Percentiles rank a stretch among this genome's conserved stretches.
phyloP scores from a whole-genome alignment of 768 basidiomycete genomes.

The Paxillus ammoniavirescens region DNA sequence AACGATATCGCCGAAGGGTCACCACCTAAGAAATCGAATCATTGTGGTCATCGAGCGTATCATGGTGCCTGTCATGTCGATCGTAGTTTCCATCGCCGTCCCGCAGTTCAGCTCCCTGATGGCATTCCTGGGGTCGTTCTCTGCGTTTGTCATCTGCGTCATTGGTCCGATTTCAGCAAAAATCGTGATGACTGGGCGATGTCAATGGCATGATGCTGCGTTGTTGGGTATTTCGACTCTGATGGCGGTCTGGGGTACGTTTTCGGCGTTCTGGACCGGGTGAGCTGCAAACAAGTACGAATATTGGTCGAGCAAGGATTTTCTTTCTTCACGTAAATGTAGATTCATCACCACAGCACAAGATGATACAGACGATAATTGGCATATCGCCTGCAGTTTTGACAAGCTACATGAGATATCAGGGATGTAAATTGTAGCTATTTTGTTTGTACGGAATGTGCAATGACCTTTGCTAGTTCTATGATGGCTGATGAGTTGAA shows the following conservation, averaged over 20 bases:
- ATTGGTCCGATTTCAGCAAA: conserved; percentile 78
- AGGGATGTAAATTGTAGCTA: conserved; percentile 14
- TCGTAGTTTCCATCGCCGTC: conserved; percentile 68
- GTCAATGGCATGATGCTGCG: conserved; percentile 49
- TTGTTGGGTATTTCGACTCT: conserved; percentile 50
- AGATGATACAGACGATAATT: background rate
- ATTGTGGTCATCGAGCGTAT: conserved; percentile 56
- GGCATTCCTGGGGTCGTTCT: conserved; percentile 91
- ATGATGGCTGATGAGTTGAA: conserved; percentile 1
- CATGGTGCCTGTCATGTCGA: conserved; percentile 55
- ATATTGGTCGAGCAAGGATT: too few species aligned
- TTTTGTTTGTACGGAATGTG: conserved; percentile 63
- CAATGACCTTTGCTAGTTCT: conserved; percentile 78
- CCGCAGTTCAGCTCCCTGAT: conserved; percentile 82
- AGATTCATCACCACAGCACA: background rate
- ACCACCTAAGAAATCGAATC: conserved; percentile 32
- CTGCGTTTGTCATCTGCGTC: conserved; percentile 72
- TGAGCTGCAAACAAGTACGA: conserved; percentile 7
- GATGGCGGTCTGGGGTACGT: conserved; percentile 81
- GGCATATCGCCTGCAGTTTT: background rate
- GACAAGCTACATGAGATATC: conserved; percentile 5
- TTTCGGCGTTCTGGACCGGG: conserved; percentile 53
- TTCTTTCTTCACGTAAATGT: too few species aligned
- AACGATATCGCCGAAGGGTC: conserved; percentile 9
- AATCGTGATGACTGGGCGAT: conserved; percentile 51